Percentiles rank a stretch among this genome's conserved stretches.
These are phyloP conservation scores for Blastobotrys elegans DNA, from an alignment of 1,139 yeast species.

Conservation along the genomic window DNA sequence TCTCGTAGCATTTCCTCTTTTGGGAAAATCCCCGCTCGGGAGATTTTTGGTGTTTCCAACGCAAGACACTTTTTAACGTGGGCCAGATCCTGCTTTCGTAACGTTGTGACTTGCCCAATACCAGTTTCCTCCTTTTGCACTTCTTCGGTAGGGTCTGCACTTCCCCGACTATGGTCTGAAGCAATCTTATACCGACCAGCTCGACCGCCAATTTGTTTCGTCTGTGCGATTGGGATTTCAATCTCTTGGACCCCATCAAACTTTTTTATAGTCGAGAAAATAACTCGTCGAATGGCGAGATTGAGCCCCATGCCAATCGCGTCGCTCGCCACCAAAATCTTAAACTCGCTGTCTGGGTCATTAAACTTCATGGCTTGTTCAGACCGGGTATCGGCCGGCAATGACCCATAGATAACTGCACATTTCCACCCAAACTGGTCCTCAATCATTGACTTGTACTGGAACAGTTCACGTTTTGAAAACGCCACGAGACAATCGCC, in stretches of 20 bases:
- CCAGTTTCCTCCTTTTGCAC: slow-evolving; percentile 57
- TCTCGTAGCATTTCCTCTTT: slow-evolving; percentile 25
- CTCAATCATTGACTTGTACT: slow-evolving; percentile 25
- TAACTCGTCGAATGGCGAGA: slow-evolving; percentile 70
- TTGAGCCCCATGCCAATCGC: slow-evolving; percentile 98
- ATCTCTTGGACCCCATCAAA: slow-evolving; percentile 58
- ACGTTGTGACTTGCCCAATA: slow-evolving; percentile 31
- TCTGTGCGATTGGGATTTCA: slow-evolving; percentile 48
- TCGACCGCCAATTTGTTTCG: slow-evolving; percentile 93
- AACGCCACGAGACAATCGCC: slow-evolving; percentile 94
- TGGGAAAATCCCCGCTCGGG: slow-evolving; percentile 30
- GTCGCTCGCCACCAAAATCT: slow-evolving; percentile 86
- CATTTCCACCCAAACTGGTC: slow-evolving; percentile 44
- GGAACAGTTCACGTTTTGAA: slow-evolving; percentile 47
- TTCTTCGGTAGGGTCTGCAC: slow-evolving; percentile 15
- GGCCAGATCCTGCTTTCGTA: slow-evolving; percentile 27
- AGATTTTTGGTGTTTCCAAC: slow-evolving; percentile 27
- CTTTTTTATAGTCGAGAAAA: slow-evolving; percentile 64
- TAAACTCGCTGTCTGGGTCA: slow-evolving; percentile 55
- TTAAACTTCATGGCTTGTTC: slow-evolving; percentile 80
- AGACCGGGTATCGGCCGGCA: slow-evolving; percentile 92
- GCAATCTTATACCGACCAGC: slow-evolving; percentile 72
- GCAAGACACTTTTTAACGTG: slow-evolving; percentile 30
- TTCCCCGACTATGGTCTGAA: slow-evolving; percentile 14
- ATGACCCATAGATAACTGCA: slow-evolving; percentile 89